phyloP scores from a whole-genome alignment of 805 yeast species.

The Tetrapisispora nanseiensis region DNA sequence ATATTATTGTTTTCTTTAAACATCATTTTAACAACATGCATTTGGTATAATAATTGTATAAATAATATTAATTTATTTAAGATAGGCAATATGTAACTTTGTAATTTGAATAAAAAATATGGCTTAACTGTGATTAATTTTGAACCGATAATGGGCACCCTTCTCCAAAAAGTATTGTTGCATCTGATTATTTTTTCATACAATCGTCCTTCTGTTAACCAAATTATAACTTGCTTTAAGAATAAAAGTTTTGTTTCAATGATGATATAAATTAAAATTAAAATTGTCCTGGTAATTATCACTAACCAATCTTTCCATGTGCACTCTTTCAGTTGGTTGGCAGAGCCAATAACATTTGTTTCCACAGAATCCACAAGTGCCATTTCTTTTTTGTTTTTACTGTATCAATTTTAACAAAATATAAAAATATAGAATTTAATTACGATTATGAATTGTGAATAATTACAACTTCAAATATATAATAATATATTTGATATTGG shows the following conservation, averaged over 20 bases:
- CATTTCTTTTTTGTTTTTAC: neutral
- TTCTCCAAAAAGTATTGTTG: slow-evolving; percentile 7
- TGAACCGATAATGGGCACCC: slow-evolving; percentile 14
- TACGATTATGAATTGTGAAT: too few relatives aligned
- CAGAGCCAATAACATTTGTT: slow-evolving; percentile 20
- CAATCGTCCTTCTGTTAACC: slow-evolving; percentile 4
- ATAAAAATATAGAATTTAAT: too few relatives aligned
- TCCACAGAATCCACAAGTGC: slow-evolving; percentile 8
- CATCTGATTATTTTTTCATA: neutral
- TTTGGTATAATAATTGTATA: slow-evolving; percentile 13
- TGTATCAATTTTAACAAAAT: too few relatives aligned
- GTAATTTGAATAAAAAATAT: neutral
- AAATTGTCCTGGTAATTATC: slow-evolving; percentile 4
- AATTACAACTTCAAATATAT: too few relatives aligned
- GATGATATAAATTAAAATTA: slow-evolving; percentile 6
- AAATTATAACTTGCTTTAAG: neutral
- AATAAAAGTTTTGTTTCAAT: slow-evolving; percentile 6
- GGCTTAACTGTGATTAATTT: neutral
- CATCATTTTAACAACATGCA: slow-evolving; percentile 13
- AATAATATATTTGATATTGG: too few relatives aligned
- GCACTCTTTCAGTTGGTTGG: slow-evolving; percentile 8
- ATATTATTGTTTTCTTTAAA: slow-evolving; percentile 15
- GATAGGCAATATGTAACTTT: slow-evolving; percentile 5
- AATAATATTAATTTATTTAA: slow-evolving; percentile 7
- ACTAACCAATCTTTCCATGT: slow-evolving; percentile 9